Base-by-base conservation (phyloP, 805 yeast genomes). In the Wickerhamomyces alni region DNA sequence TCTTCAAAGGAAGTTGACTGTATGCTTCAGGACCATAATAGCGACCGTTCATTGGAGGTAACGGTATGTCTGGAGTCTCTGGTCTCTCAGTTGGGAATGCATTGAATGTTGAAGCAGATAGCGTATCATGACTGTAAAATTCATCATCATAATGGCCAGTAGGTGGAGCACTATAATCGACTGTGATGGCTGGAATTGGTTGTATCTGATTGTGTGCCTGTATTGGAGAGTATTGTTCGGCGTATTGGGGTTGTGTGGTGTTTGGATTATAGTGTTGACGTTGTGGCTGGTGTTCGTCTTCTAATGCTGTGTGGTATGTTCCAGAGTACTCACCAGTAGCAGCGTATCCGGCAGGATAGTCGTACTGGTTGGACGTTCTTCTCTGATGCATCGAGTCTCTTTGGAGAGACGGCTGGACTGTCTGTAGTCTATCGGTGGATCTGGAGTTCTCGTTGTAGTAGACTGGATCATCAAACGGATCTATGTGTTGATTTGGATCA, bases 171-270 rank as follows among this genome's bases (percentile, higher is more conserved):
- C n/a, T 30, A 18, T 36, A 30, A 17, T 39, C 34, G 8, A 47
- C 44, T 17, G 30, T 28, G 3, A 52, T 21, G 24, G 24, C 45
- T 5, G 50, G 27, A 13, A 55, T 56, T 8, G 49, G 33, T 8
- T 37, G 33, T 4, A 33, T 36, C 18, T 41, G 50, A 13, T 34
- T 36, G 19, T 38, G 39, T 9, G 51, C 52, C 27, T 48, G 52
- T 17, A 52, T 49, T 3, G 58, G 53, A 6, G 57, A 50, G 39
- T 43, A 54, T 41, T 51, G 58, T 17, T 40, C 45, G n/a, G 55
- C 22, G 8, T 43, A 37, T 6, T 6, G 16, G 8, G 25, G 10
- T n/a, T 27, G 31, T 25, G 17, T 18, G n/a, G 11, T 18, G 17
- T 39, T 22, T 8, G 33, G 24, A 7, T 36, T 25, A 22, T 32